Evolutionary conservation across 2,329 filamentous ascomycete genomes (phyloP), one percentile per base, ranked within the genome.

Genomic region (Didymella keratinophila): DNA sequence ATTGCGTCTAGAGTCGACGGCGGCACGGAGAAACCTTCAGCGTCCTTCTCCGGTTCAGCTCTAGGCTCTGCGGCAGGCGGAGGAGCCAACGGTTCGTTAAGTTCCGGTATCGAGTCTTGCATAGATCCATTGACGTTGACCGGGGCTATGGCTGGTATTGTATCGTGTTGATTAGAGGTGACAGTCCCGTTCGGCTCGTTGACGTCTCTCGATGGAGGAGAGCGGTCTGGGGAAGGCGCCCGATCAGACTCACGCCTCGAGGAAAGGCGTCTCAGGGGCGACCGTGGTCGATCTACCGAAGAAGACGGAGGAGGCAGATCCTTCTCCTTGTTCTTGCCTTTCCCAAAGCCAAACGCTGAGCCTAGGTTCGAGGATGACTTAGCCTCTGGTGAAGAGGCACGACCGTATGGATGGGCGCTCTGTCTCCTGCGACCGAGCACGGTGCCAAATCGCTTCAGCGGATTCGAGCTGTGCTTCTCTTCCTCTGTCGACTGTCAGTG

Each of bases 21-120:
- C 0, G 89, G 90, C n/a, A 94, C 84, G 4, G 84, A 89, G 71
- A 88, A 95, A 7, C 91, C 92, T 64, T 96, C 91, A 0, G 86
- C 80, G 71, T 95, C 92, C 71, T 87, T 91, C 21, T 72, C 67
- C 20, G 79, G 77, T 54, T 82, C 76, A 48, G 69, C 53, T 30
- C 66, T 64, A 4, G 70, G 58, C 44, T 69, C 68, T 32, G 67
- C 56, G 5, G 56, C 39, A 14, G 61, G 49, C 7, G 69, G 75
- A 41, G 74, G 72, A 34, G 75, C 64, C 11, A 77, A 50, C 6
- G 76, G 70, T 55, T 79, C 76, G 27, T 73, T 73, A 34, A 78
- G 60, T 36, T 76, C 74, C 7, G 72, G 74, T 63, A 76, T 73
- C 23, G 74, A 61, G 11, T 76, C 70, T 47, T 72, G 67, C 7